phyloP scores from a whole-genome alignment of 2,329 filamentous ascomycete species.

The Aureobasidium uvarum region DNA sequence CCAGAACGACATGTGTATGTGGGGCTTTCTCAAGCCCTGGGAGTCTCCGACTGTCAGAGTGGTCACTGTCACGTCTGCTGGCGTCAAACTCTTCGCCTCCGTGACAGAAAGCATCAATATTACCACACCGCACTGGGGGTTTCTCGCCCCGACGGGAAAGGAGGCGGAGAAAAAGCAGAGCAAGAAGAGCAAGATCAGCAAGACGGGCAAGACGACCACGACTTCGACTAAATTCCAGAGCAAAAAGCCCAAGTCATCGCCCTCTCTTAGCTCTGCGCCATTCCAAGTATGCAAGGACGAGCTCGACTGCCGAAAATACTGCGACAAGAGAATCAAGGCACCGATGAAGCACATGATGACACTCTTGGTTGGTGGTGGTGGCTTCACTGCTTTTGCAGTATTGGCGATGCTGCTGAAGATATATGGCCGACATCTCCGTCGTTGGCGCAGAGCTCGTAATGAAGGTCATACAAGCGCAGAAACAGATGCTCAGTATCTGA shows the following conservation, averaged over 20 bases:
- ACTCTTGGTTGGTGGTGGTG: neutral
- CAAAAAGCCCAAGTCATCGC: neutral
- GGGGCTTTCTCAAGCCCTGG: slow-evolving; percentile 4
- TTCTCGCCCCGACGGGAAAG: neutral
- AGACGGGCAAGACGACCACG: neutral
- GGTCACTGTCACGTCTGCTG: neutral
- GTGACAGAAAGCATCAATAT: neutral
- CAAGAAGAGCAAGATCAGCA: too few species aligned
- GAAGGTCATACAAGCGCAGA: neutral
- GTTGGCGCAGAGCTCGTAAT: neutral
- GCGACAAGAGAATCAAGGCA: neutral
- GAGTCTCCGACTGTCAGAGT: neutral
- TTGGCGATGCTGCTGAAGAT: neutral
- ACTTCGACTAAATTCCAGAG: neutral
- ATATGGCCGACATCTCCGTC: neutral
- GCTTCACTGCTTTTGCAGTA: neutral
- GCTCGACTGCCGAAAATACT: slow-evolving; percentile 5
- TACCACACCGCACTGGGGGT: slow-evolving; percentile 8
- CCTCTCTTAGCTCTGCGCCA: neutral
- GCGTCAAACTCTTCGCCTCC: neutral
- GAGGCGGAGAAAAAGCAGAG: neutral
- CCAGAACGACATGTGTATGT: slow-evolving; percentile 21
- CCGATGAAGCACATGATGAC: neutral
- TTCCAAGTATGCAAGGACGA: neutral
- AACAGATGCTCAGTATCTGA: neutral